Evolutionary conservation across 228 moss, liverwort and hornwort species (phyloP), one percentile per base, ranked within the genome.

Genomic region (Sphagnum magellanicum): DNA sequence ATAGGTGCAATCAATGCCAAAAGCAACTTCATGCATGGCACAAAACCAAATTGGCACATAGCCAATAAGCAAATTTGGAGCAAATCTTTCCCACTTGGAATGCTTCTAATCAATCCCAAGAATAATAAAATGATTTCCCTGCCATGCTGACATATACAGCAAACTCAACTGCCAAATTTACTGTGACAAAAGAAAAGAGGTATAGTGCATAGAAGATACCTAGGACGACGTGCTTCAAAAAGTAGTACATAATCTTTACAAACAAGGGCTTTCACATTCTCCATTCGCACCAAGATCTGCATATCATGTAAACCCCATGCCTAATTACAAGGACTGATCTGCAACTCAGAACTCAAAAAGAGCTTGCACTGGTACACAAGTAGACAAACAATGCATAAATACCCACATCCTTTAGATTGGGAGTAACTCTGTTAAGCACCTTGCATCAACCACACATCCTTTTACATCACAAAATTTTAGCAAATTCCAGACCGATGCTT

Each of bases 201-300:
- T 32, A 32, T 32, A 55, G 55, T 8, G 55, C 12, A 55, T 1
- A 55, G 9, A 55, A 55, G 52, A 7, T n/a, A 71, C 61, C 61
- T 49, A 12, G 81, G 75, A 57, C 65, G 77, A 53, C 75, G 80
- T 59, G 84, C 77, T 65, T 84, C 84, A 64, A 84, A 84, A 66
- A 84, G 32, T 51, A 84, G 57, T 14, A 78, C 81, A 48, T 84
- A 63, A 63, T 78, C 79, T 70, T 77, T 78, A 61, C 62, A 67
- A 5, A 84, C 80, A 5, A 84, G 74, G 8, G 84, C 84, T 61
- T 80, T 69, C 64, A 84, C 84, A 63, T 81, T 84, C 69, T 84
- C 84, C 81, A 84, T 80, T 14, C 81, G 72, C 32, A 84, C 75
- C 10, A 84, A 70, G 7, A 84, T 75, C 64, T 72, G 50, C 4